These are phyloP conservation scores for Fusarium concolor DNA, from an alignment of 2,329 filamentous ascomycete species.

Conservation along the genomic window DNA sequence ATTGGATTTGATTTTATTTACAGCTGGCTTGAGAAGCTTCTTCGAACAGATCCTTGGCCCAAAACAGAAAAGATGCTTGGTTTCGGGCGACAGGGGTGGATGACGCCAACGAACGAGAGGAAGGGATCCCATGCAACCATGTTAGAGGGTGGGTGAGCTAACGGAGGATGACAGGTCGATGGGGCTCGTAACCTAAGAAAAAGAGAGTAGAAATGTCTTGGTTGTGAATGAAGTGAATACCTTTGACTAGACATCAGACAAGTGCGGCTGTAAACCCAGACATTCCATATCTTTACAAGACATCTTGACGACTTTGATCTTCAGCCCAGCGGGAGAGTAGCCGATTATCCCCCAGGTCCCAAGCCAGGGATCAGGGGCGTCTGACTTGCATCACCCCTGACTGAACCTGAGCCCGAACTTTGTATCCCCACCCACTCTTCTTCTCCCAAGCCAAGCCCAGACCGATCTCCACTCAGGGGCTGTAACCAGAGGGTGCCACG, in stretches of 20 bases:
- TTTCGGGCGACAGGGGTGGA: background rate
- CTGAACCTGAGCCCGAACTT: constrained; percentile 12
- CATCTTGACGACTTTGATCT: background rate
- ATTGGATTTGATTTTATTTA: constrained; percentile 7
- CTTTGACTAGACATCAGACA: background rate
- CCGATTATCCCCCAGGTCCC: constrained; percentile 29
- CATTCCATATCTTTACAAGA: constrained; percentile 11
- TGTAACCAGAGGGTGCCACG: constrained; percentile 29
- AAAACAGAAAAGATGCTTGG: constrained; percentile 22
- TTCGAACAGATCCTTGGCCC: constrained; percentile 4
- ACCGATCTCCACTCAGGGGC: constrained; percentile 23
- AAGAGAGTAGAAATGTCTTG: background rate
- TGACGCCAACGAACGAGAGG: constrained; percentile 26
- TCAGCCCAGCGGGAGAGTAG: constrained; percentile 15
- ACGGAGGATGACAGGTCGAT: constrained; percentile 1
- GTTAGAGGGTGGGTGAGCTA: background rate
- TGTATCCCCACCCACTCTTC: background rate
- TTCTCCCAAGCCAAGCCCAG: background rate
- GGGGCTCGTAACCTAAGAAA: background rate
- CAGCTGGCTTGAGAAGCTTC: constrained; percentile 27
- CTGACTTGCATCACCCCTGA: constrained; percentile 41
- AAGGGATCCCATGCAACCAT: constrained; percentile 7
- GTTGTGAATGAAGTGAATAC: constrained; percentile 20
- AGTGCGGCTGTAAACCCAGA: background rate
- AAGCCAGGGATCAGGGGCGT: constrained; percentile 21